Percentiles rank a stretch among this genome's conserved stretches.
These are phyloP conservation scores for Saturnispora besseyi DNA, from an alignment of 805 yeast species.

Conservation along the genomic window DNA sequence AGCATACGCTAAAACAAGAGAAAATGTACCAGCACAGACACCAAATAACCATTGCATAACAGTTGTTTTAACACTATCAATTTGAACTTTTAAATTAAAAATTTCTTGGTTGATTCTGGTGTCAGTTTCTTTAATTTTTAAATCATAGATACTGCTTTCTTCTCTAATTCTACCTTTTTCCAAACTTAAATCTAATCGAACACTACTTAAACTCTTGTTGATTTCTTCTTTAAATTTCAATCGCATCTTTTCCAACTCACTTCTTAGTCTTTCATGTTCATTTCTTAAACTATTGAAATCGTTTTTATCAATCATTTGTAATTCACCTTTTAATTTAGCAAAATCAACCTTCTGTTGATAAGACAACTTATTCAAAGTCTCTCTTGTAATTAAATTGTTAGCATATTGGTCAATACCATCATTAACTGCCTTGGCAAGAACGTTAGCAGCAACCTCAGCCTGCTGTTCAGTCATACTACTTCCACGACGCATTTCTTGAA, in stretches of 20 bases:
- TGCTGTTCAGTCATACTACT: slow-evolving; percentile 66
- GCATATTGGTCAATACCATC: slow-evolving; percentile 74
- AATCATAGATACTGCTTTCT: slow-evolving; percentile 85
- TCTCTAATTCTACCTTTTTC: slow-evolving; percentile 95
- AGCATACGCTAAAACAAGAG: slow-evolving; percentile 84
- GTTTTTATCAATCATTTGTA: slow-evolving; percentile 77
- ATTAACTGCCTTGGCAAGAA: slow-evolving; percentile 65
- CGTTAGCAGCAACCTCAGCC: slow-evolving; percentile 67
- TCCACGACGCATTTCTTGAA: slow-evolving; percentile 52
- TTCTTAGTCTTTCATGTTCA: slow-evolving; percentile 77
- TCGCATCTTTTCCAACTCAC: slow-evolving; percentile 79
- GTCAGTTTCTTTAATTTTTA: slow-evolving; percentile 89
- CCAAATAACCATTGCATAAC: slow-evolving; percentile 98
- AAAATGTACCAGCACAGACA: slow-evolving; percentile 97
- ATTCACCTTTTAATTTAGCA: slow-evolving; percentile 87
- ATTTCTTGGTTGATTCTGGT: slow-evolving; percentile 94
- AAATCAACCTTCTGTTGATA: slow-evolving; percentile 96
- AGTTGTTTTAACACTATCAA: slow-evolving; percentile 90
- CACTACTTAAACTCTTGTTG: slow-evolving; percentile 82
- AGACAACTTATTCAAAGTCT: slow-evolving; percentile 70
- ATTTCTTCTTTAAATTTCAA: slow-evolving; percentile 85
- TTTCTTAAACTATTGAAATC: slow-evolving; percentile 75
- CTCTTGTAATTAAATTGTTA: slow-evolving; percentile 74
- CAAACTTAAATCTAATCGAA: slow-evolving; percentile 78
- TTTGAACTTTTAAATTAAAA: slow-evolving; percentile 89